phyloP scores from a whole-genome alignment of 1,284 basidiomycete species.

The Cryptococcus sp. region DNA sequence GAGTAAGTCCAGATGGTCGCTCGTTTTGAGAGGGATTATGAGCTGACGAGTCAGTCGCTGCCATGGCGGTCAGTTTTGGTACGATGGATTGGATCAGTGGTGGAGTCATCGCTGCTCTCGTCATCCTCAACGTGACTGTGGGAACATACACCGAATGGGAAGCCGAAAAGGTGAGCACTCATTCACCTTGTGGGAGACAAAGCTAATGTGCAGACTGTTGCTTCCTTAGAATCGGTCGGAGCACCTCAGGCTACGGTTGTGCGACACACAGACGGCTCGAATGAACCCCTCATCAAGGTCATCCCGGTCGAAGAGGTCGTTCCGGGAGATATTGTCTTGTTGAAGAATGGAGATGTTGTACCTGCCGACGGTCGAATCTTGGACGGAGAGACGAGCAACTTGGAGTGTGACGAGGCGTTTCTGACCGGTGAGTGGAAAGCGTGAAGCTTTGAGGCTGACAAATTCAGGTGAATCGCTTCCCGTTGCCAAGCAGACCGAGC shows the following conservation, averaged over 20 bases:
- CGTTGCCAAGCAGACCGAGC: constrained; percentile 54
- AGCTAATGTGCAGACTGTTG: constrained; percentile 36
- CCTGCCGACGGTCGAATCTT: constrained; percentile 56
- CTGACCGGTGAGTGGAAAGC: constrained; percentile 58
- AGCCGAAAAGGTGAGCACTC: constrained; percentile 42
- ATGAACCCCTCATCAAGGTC: constrained; percentile 45
- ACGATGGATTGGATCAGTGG: constrained; percentile 60
- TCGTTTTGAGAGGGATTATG: constrained; percentile 25
- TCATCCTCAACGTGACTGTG: constrained; percentile 53
- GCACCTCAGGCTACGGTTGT: constrained; percentile 61
- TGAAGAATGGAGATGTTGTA: constrained; percentile 58
- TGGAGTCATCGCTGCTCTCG: constrained; percentile 60
- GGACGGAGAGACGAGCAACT: constrained; percentile 47
- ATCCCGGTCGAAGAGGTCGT: constrained; percentile 59
- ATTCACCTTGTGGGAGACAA: too few species aligned
- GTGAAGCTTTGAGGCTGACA: neutral
- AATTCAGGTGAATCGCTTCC: constrained; percentile 52
- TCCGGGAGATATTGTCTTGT: constrained; percentile 57
- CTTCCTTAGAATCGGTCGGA: constrained; percentile 46
- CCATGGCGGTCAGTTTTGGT: constrained; percentile 61
- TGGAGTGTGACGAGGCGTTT: constrained; percentile 61
- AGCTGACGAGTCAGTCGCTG: constrained; percentile 48
- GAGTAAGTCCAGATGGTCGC: constrained; percentile 32
- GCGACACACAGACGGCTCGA: constrained; percentile 35
- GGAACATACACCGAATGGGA: constrained; percentile 48